Evolutionary conservation across 2,329 filamentous ascomycete species (phyloP).

Genomic region (Phialocephala sp.): DNA sequence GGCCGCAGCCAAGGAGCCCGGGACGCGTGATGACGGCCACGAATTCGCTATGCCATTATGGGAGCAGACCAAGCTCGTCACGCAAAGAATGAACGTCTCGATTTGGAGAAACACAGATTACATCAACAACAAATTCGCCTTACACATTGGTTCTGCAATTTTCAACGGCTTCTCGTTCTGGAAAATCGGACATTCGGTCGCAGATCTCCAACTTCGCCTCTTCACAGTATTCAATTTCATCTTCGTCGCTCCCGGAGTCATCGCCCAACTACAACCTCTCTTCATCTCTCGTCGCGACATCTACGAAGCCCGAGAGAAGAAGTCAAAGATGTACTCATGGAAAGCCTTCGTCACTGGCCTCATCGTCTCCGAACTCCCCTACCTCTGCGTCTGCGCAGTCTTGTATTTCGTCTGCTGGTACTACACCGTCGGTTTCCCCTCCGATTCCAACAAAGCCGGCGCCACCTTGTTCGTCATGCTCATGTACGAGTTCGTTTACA

Average conservation of each 20-base stretch:
- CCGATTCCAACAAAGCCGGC: conserved; percentile 53
- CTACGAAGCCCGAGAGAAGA: conserved; percentile 64
- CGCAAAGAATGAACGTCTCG: conserved; percentile 47
- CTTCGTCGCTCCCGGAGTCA: conserved; percentile 63
- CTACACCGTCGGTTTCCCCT: conserved; percentile 60
- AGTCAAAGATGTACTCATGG: conserved; percentile 67
- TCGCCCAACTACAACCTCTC: conserved; percentile 63
- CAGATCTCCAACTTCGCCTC: conserved; percentile 58
- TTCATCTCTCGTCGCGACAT: conserved; percentile 63
- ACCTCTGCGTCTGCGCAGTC: conserved; percentile 51
- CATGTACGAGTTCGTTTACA: conserved; percentile 65
- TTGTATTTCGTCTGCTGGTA: conserved; percentile 61
- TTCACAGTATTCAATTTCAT: conserved; percentile 69
- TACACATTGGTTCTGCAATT: conserved; percentile 60
- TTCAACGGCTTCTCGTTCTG: conserved; percentile 69
- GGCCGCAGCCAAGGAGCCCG: conserved; percentile 44
- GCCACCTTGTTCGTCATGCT: conserved; percentile 60
- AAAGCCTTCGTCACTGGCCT: conserved; percentile 61
- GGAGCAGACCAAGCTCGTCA: conserved; percentile 53
- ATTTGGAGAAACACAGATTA: conserved; percentile 69
- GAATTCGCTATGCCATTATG: conserved; percentile 58
- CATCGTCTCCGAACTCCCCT: conserved; percentile 53
- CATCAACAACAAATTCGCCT: conserved; percentile 52
- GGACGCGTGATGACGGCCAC: conserved; percentile 48
- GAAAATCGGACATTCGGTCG: conserved; percentile 58